These are phyloP conservation scores for Aspergillus taichungensis DNA, from an alignment of 495 filamentous ascomycete species.

Conservation along the genomic window DNA sequence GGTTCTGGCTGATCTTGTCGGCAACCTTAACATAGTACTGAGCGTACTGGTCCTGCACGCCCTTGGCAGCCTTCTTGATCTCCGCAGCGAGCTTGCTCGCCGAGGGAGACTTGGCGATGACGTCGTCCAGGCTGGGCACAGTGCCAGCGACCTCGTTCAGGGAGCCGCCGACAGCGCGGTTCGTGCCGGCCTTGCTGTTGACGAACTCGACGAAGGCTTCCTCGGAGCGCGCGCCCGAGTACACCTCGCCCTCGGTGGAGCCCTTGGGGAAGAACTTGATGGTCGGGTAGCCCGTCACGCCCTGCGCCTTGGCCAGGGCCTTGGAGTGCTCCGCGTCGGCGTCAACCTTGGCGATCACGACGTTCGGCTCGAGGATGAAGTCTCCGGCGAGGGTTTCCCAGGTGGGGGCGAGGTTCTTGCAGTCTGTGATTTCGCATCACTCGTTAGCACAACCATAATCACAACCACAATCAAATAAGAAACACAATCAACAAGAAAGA, in stretches of 20 bases:
- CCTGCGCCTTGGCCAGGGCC: conserved; percentile 64
- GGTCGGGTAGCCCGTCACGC: conserved; percentile 81
- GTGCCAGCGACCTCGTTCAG: conserved; percentile 76
- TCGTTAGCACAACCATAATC: background rate
- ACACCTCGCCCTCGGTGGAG: conserved; percentile 60
- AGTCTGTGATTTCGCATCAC: conserved; percentile 55
- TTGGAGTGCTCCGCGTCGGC: conserved; percentile 81
- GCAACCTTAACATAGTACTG: conserved; percentile 90
- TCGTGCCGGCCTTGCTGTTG: conserved; percentile 82
- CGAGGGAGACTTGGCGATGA: conserved; percentile 59
- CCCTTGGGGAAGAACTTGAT: conserved; percentile 97
- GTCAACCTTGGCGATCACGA: conserved; percentile 91
- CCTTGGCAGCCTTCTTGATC: conserved; percentile 58
- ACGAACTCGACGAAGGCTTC: conserved; percentile 69
- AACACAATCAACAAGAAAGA: conserved; percentile 1
- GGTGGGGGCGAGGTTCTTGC: conserved; percentile 84
- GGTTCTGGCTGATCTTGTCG: conserved; percentile 68
- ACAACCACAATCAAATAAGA: background rate
- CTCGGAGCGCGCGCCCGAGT: conserved; percentile 73
- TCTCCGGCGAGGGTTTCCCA: conserved; percentile 84
- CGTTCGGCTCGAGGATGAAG: conserved; percentile 65
- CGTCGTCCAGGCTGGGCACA: conserved; percentile 62
- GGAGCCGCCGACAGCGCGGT: conserved; percentile 74
- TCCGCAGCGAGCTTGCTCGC: conserved; percentile 46
- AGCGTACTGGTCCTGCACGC: conserved; percentile 73